Conservation (phyloP, 2,329 filamentous ascomycete species). For the Claviceps lovelessii region DNA sequence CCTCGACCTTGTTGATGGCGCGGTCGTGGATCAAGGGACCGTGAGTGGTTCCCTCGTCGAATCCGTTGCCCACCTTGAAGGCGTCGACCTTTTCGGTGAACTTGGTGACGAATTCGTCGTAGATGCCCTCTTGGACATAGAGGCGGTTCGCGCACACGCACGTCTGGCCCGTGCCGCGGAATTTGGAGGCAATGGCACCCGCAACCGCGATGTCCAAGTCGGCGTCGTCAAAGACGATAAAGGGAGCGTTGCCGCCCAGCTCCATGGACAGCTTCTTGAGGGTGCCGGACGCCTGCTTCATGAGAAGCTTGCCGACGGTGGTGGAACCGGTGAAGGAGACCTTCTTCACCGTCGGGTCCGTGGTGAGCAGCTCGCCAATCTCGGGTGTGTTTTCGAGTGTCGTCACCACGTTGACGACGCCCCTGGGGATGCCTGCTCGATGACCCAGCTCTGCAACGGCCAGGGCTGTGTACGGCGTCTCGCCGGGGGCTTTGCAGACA, state of each 20-base stretch:
- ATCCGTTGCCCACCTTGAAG: conserved; percentile 67
- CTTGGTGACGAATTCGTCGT: conserved; percentile 56
- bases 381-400: conserved; percentile 64
- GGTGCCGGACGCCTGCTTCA: conserved; percentile 76
- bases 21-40: conserved; percentile 76
- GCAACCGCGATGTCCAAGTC: conserved; percentile 73
- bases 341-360: conserved; percentile 61
- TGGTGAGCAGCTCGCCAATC: conserved; percentile 64
- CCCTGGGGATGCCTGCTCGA: conserved; percentile 76
- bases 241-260: conserved; percentile 86
- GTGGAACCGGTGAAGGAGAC: conserved; percentile 86
- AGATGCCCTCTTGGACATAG: conserved; percentile 64
- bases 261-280: conserved; percentile 78
- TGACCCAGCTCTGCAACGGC: conserved; percentile 76
- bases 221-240: conserved; percentile 93
- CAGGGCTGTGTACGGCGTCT: conserved; percentile 84
- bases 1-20: conserved; percentile 63
- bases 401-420: conserved; percentile 82
- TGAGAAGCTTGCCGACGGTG: conserved; percentile 56
- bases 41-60: conserved; percentile 56
- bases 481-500: conserved; percentile 78
- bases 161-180: conserved; percentile 88
- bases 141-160: conserved; percentile 84
- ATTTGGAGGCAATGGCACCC: conserved; percentile 76
- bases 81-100: conserved; percentile 57